phyloP scores from a whole-genome alignment of 305 asterid genomes.

The Lippia alba region DNA sequence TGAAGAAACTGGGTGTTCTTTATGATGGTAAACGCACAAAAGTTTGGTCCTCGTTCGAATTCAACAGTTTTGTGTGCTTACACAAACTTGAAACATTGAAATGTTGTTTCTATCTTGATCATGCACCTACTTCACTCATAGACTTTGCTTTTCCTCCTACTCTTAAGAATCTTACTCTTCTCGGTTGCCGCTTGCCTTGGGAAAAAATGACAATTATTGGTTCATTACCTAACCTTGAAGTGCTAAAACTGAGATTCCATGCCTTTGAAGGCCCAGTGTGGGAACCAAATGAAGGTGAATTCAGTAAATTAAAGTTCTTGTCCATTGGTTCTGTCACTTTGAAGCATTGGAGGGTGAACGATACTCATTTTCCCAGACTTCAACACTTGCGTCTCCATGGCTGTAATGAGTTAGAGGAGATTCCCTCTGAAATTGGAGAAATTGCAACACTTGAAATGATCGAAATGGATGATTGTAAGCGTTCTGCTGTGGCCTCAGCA shows the following conservation, averaged over 20 bases:
- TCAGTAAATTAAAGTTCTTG: not conserved
- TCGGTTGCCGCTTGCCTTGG: not conserved
- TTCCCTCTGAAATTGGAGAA: slow-evolving; percentile 15
- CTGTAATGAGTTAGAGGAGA: not conserved
- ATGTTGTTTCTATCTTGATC: no score
- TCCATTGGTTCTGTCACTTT: not conserved
- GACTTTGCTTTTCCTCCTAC: slow-evolving; percentile 17
- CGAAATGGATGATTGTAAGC: not conserved
- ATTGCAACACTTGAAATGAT: not conserved
- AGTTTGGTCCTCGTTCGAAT: not conserved
- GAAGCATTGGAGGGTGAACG: not conserved
- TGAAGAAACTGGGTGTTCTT: slow-evolving; percentile 16
- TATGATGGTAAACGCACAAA: not conserved
- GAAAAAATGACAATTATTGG: slow-evolving; percentile 5
- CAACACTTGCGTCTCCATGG: not conserved
- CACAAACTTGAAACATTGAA: slow-evolving; percentile 9
- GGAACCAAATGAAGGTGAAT: slow-evolving; percentile 22
- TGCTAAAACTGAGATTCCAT: not conserved
- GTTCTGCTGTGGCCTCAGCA: not conserved
- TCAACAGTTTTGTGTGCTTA: slow-evolving; percentile 4
- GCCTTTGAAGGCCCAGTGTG: slow-evolving; percentile 18
- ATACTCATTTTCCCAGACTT: slow-evolving; percentile 1
- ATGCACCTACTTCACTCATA: not conserved
- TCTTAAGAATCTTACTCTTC: slow-evolving; percentile 20
- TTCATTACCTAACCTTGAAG: slow-evolving; percentile 14